Conservation (phyloP, 108 stramenopile genomes). For the Skeletonema tropicum region DNA sequence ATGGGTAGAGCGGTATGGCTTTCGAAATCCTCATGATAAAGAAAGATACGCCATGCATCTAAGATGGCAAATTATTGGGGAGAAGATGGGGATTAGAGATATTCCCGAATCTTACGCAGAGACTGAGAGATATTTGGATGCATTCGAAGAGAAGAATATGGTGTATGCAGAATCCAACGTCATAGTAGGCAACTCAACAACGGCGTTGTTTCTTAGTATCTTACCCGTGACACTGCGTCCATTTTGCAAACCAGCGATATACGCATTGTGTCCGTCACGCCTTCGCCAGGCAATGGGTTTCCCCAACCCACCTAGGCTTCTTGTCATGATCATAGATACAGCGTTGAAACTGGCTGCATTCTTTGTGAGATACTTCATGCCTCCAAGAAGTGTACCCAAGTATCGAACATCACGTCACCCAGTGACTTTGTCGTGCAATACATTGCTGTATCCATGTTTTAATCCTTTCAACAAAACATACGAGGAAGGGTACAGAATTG, state of each 20-base stretch:
- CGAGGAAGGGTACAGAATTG: not conserved
- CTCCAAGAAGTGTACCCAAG: not conserved
- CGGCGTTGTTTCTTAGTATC: constrained; percentile 16
- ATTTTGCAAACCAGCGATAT: constrained; percentile 11
- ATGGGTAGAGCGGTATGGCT: constrained; percentile 26
- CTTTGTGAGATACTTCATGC: not conserved
- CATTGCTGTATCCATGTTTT: constrained; percentile 6
- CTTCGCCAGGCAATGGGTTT: constrained; percentile 21
- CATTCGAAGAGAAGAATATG: constrained; percentile 26
- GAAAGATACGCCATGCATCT: constrained; percentile 25
- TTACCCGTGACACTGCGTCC: constrained; percentile 14
- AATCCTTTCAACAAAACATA: constrained; percentile 14
- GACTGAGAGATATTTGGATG: constrained; percentile 21
- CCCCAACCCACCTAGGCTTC: constrained; percentile 15
- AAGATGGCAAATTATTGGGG: constrained; percentile 22
- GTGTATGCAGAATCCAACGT: constrained; percentile 18
- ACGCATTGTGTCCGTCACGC: constrained; percentile 26
- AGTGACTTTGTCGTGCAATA: not conserved
- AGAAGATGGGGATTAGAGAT: constrained; percentile 21
- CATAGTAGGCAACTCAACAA: constrained; percentile 14
- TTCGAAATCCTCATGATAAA: constrained; percentile 21
- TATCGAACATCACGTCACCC: not conserved
- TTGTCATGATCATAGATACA: not conserved
- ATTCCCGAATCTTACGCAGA: constrained; percentile 18
- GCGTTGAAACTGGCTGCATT: not conserved